Evolutionary conservation across 257 asterid genomes (phyloP), one percentile per base, ranked within the genome.

Genomic region (Solanum gandarillasii): DNA sequence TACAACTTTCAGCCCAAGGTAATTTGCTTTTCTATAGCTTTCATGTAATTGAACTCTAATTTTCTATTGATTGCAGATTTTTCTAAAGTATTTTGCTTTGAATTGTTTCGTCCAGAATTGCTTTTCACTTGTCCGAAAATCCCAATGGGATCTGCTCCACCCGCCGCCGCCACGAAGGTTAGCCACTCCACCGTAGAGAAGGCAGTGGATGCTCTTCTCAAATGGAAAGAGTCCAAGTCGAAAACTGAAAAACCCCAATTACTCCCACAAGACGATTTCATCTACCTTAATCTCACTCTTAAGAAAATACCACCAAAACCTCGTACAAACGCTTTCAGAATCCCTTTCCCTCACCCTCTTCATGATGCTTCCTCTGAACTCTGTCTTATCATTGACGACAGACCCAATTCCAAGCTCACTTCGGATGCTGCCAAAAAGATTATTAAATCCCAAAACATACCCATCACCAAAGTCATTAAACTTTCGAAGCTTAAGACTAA

Each of bases 201-300:
- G 7, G 99, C 98, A 23, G 92, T 95, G 0, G 36, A 20, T 38
- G 97, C 98, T 25, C 90, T 96, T 9, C 73, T 94, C 39, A 96
- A 94, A 81, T 83, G 94, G 96, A 95, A 93, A 70, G 92, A 91
- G 4, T 62, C 91, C 6, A 89, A 92, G 65, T 91, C 97, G 2
- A 46, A 92, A 35, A 65, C 86, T 72, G 92, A 92, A 31, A 94
- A 93, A 89, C 94, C 91, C 8, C 96, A 94, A 62, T 93, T 96
- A 16, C 93, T 96, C 11, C 96, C 98, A 32, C 84, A 89, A 29
- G 98, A 96, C 13, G 98, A 96, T 84, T 94, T 90, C 79, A 79
- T 96, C 71, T 96, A 94, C 90, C 98, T 96, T 71, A 94, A 92
- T 75, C 86, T 94, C 68, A 95, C 98, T 84, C 97, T 95, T 35